Percentiles rank a stretch among this genome's conserved stretches.
These are phyloP conservation scores for Auricularia auricula-judae DNA, from an alignment of 768 basidiomycete genomes.

Conservation along the genomic window DNA sequence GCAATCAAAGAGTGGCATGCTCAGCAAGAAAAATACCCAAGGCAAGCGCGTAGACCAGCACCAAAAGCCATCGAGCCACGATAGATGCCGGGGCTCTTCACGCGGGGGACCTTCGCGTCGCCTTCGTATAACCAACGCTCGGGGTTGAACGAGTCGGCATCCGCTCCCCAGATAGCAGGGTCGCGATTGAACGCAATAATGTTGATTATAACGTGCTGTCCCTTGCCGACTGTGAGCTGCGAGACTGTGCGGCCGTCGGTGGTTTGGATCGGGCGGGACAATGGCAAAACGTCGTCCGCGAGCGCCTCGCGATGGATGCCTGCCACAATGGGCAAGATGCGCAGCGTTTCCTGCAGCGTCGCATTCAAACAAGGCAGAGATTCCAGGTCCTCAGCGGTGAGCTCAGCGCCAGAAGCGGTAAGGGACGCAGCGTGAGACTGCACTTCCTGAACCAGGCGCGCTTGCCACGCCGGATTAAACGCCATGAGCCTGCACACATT, in stretches of 20 bases:
- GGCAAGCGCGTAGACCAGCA: background rate
- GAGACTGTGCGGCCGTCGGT: slow-evolving; percentile 27
- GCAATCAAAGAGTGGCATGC: too few species aligned
- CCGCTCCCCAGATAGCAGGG: background rate
- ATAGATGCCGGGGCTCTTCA: background rate
- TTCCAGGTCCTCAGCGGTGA: background rate
- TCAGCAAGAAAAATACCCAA: background rate
- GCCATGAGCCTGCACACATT: background rate
- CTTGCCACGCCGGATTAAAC: background rate
- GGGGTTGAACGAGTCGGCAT: background rate
- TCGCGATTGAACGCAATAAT: background rate
- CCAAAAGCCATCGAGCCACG: background rate
- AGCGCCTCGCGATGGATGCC: background rate
- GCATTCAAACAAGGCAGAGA: background rate
- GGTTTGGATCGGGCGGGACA: slow-evolving; percentile 38
- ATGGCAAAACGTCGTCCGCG: slow-evolving; percentile 42
- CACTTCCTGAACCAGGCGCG: background rate
- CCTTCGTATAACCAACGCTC: slow-evolving; percentile 4
- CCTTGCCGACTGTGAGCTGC: slow-evolving; percentile 35
- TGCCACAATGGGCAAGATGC: background rate
- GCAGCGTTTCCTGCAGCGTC: background rate
- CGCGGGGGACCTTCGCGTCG: background rate
- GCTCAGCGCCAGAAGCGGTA: background rate
- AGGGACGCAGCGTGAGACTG: background rate
- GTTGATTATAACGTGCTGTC: slow-evolving; percentile 13